Base-by-base conservation (phyloP, 495 filamentous ascomycete genomes). In the Penicillium soppii region DNA sequence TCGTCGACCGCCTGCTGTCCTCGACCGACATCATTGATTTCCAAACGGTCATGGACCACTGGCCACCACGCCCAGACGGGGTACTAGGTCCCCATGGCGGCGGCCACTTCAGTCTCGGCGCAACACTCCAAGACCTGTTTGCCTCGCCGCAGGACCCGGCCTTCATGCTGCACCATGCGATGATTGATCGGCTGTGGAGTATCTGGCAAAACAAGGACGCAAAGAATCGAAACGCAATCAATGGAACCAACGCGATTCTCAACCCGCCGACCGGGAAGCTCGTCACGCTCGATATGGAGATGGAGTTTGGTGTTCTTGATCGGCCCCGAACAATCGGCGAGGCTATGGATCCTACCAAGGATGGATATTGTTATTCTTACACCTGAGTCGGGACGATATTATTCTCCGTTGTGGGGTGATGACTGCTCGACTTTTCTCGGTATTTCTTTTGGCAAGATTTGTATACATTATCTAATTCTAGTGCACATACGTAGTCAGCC, bases 181-280 rank as follows among this genome's bases (percentile, higher is more conserved):
- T 80, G 55, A 61, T 85, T 1, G 82, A 83, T 58, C 73, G 80
- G 1, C 26, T 83, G 13, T 86, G 81, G 81, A 75, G 72, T 68
- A 59, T 70, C 15, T 86, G 82, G 82, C 81, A 84, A 59, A 46
- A 32, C 5, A 8, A 7, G 15, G 60, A 62, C 30, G 59, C 54
- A 7, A 16, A 7, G 22, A 51, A 30, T 27, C 52, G 57, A 25
- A 19, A 40, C 23, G 60, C 60, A 40, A 19, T 69, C 4, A 69
- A 71, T 49, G 66, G 64, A 0, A 71, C 66, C 7, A 48, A 41
- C 19, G 41, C 38, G 0, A 53, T 63, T 19, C 41, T 55, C 19
- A 63, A 71, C 40, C 60, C 61, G 17, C 64, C 66, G 12, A 29
- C 35, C 10, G 57, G 43, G 29, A 33, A 33, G 21, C 15, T 29